Percentiles rank a stretch among this genome's conserved stretches.
Conservation (phyloP, 164 flowering plant species). For the Akebia trifoliata region DNA sequence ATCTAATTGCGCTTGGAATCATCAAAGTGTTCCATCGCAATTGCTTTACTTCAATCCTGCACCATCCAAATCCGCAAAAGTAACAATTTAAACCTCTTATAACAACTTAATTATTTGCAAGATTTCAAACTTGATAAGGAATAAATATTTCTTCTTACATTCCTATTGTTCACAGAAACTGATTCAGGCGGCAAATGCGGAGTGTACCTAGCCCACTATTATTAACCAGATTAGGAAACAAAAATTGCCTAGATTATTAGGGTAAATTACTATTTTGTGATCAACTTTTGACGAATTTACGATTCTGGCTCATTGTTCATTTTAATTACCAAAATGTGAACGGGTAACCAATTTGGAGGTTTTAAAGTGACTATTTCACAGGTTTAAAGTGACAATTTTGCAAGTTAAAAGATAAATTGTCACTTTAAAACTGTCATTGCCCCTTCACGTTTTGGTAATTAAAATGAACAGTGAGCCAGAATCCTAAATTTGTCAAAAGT, state of each 20-base stretch:
- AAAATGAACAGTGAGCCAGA: no score
- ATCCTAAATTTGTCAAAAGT: no score
- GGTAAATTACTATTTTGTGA: background rate
- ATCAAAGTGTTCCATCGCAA: background rate
- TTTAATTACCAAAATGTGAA: no score
- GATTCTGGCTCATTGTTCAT: no score
- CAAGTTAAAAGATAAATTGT: background rate
- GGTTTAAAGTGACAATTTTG: background rate
- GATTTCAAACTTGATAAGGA: background rate
- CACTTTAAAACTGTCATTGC: background rate
- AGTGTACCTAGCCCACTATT: conserved; percentile 75
- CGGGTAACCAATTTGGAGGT: no score
- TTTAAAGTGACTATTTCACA: no score
- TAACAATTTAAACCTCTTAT: background rate
- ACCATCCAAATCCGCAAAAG: background rate
- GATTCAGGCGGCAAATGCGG: conserved; percentile 36
- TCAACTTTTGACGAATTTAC: no score
- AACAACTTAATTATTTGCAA: no score
- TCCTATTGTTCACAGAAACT: background rate
- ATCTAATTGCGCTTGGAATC: no score
- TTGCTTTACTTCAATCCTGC: conserved; percentile 2
- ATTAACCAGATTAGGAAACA: background rate
- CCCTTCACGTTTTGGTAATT: background rate
- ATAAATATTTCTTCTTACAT: conserved; percentile 2
- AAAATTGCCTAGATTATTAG: background rate